Evolutionary conservation across 108 stramenopile species (phyloP).

Genomic region (Conticribra weissflogii): DNA sequence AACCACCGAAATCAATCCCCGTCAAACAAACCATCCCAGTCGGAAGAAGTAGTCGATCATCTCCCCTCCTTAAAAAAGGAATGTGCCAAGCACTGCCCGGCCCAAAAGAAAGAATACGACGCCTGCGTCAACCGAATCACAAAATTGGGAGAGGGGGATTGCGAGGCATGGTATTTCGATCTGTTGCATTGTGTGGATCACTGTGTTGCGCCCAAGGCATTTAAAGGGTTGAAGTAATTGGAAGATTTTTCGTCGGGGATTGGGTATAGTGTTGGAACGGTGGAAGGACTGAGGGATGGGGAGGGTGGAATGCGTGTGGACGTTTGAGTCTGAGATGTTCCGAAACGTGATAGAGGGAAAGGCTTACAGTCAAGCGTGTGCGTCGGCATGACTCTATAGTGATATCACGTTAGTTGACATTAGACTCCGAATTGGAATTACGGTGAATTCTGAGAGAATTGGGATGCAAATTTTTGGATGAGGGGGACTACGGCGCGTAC

Average conservation of each 20-base stretch:
- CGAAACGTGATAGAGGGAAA: no score
- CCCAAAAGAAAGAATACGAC: constrained; percentile 69
- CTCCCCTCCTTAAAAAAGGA: constrained; percentile 74
- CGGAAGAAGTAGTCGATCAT: constrained; percentile 84
- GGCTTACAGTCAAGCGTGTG: no score
- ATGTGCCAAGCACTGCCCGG: constrained; percentile 76
- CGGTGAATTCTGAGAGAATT: no score
- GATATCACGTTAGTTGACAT: no score
- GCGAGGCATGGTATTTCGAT: constrained; percentile 94
- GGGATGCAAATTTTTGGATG: no score
- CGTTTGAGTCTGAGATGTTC: no score
- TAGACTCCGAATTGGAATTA: no score
- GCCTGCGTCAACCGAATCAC: constrained; percentile 86
- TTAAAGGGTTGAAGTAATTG: constrained; percentile 76
- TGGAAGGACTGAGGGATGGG: background rate
- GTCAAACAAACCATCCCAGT: no score
- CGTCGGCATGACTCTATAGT: no score
- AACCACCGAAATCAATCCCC: no score
- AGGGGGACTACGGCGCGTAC: no score
- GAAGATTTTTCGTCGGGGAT: background rate
- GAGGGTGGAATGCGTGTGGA: no score
- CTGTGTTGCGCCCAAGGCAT: constrained; percentile 90
- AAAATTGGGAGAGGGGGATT: constrained; percentile 83
- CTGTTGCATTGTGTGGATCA: constrained; percentile 88
- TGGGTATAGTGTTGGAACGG: background rate